phyloP scores from a whole-genome alignment of 1,284 basidiomycete genomes.

The Puccinia coronata region DNA sequence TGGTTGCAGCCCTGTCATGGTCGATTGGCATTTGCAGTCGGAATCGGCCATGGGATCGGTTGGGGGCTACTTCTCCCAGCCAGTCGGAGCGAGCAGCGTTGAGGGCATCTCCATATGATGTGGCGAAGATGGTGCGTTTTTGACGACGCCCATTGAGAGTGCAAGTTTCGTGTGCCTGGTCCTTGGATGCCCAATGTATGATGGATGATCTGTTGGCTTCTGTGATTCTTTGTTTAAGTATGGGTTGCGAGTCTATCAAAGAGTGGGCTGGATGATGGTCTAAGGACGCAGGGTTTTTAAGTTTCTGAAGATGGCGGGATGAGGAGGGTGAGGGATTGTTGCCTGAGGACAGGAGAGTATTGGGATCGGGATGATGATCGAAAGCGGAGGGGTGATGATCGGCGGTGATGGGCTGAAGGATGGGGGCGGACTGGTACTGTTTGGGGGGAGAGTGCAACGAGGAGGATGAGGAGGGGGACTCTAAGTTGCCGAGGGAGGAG shows the following conservation, averaged over 20 bases:
- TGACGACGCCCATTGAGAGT: background rate
- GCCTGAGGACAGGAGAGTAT: background rate
- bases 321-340: background rate
- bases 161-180: slow-evolving; percentile 7
- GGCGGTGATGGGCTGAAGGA: background rate
- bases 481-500: background rate
- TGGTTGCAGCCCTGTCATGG: slow-evolving; percentile 65
- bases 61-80: slow-evolving; percentile 52
- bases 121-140: slow-evolving; percentile 18
- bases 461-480: slow-evolving; percentile 1
- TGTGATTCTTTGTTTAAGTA: background rate
- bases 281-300: background rate
- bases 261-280: background rate
- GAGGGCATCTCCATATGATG: slow-evolving; percentile 10
- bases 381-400: slow-evolving; percentile 7
- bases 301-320: background rate
- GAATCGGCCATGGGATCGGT: slow-evolving; percentile 49
- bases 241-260: background rate
- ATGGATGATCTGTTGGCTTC: slow-evolving; percentile 9
- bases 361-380: background rate
- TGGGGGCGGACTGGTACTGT: background rate
- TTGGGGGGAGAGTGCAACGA: slow-evolving; percentile 15
- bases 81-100: slow-evolving; percentile 33
- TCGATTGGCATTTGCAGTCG: slow-evolving; percentile 54
- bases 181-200: slow-evolving; percentile 24